Evolutionary conservation across 2,329 filamentous ascomycete genomes (phyloP).

Genomic region (Fusarium pseudograminearum): DNA sequence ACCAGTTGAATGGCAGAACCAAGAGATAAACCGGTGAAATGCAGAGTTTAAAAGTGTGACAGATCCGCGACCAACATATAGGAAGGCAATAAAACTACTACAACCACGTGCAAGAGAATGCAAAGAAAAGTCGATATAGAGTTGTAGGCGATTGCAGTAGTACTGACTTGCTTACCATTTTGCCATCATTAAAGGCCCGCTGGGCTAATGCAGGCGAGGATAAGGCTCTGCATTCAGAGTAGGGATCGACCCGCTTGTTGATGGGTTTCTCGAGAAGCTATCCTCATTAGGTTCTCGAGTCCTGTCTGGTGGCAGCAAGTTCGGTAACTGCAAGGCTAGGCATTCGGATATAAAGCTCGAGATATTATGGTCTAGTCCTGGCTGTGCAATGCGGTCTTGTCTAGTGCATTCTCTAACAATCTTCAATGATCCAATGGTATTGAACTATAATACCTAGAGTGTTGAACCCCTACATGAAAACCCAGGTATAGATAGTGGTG

Average conservation of each 20-base stretch:
- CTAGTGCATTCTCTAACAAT: background rate
- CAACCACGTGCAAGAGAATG: constrained; percentile 7
- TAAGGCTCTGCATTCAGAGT: constrained; percentile 30
- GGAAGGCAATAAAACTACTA: constrained; percentile 12
- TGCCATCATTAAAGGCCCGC: constrained; percentile 46
- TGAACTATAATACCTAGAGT: background rate
- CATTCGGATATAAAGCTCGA: constrained; percentile 10
- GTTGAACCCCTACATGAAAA: constrained; percentile 16
- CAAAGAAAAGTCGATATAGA: constrained; percentile 38
- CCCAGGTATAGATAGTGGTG: background rate
- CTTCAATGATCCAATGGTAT: background rate
- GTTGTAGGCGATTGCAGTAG: constrained; percentile 25
- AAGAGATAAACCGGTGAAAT: constrained; percentile 2
- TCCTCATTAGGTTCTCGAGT: constrained; percentile 25
- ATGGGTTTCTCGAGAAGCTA: constrained; percentile 22
- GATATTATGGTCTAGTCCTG: background rate
- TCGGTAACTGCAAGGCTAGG: constrained; percentile 10
- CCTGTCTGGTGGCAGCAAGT: constrained; percentile 12
- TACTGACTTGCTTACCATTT: constrained; percentile 28
- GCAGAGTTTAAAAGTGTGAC: background rate
- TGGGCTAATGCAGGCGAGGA: constrained; percentile 42
- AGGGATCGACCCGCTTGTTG: constrained; percentile 41
- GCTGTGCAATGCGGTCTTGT: background rate
- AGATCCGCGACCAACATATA: background rate
- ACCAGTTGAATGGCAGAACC: background rate